Evolutionary conservation across 306 rosid genomes (phyloP).

Genomic region (Citrullus colocynthis): DNA sequence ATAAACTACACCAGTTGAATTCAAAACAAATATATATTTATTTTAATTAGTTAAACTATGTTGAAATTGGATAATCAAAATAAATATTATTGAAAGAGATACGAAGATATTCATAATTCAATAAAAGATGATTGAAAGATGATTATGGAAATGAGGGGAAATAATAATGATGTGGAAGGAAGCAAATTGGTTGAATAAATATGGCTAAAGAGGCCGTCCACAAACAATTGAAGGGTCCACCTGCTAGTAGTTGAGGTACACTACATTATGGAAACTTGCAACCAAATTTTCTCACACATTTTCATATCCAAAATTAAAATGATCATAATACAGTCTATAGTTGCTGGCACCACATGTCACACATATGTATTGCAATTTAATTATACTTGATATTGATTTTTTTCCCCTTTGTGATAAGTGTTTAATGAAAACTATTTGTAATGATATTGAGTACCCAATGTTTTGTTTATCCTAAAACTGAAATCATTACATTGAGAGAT

Average conservation of each 20-base stretch:
- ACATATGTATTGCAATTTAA: neutral
- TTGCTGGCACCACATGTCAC: conserved; percentile 11
- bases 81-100: neutral
- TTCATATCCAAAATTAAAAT: conserved; percentile 4
- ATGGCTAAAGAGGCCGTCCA: neutral
- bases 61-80: too few relatives aligned
- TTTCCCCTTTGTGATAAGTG: neutral
- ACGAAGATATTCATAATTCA: neutral
- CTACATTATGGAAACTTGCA: conserved; percentile 32
- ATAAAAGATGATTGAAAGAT: neutral
- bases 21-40: too few relatives aligned
- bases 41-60: too few relatives aligned
- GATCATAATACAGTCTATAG: neutral
- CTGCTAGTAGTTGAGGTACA: conserved; percentile 35
- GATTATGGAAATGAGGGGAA: neutral
- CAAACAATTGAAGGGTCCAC: conserved; percentile 12
- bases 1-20: too few relatives aligned
- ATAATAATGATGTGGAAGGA: neutral
- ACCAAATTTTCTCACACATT: conserved; percentile 16
- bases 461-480: neutral
- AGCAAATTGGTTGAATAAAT: neutral
- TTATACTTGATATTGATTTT: neutral
- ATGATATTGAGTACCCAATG: neutral
- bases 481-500: neutral
- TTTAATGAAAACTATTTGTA: neutral